Conservation (phyloP, 2,329 filamentous ascomycete species). For the Leptosphaerulina australis region DNA sequence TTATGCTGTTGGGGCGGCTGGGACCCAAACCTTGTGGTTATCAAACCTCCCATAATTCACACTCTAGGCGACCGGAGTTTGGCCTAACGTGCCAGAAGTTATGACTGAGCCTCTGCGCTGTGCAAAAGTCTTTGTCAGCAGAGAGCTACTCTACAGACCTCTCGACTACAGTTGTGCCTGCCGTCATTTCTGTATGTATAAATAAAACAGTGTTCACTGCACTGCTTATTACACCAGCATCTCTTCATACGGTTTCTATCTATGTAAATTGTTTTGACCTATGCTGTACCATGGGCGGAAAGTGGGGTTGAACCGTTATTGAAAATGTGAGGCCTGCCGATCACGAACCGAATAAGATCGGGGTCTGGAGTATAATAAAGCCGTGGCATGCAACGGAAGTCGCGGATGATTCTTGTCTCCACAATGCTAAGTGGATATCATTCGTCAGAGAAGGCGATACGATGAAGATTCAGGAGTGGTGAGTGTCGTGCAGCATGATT, state of each 20-base stretch:
- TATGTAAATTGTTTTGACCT: too few species aligned
- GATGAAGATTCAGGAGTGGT: not conserved
- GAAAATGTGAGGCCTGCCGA: not conserved
- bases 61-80: not conserved
- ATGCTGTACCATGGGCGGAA: not conserved
- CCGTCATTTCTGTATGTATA: not conserved
- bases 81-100: not conserved
- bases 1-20: not conserved
- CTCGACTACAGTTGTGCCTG: not conserved
- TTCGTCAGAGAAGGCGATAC: not conserved
- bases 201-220: not conserved
- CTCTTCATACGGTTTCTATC: not conserved
- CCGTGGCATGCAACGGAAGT: not conserved
- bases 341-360: not conserved
- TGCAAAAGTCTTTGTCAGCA: not conserved
- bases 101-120: not conserved
- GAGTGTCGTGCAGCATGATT: not conserved
- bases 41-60: not conserved
- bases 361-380: not conserved
- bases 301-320: not conserved
- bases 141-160: not conserved
- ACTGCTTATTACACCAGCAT: not conserved
- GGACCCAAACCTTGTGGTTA: not conserved
- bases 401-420: not conserved
- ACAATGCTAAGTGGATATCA: not conserved